These are phyloP conservation scores for Zygoascus biomembranicola DNA, from an alignment of 805 yeast genomes.

Conservation along the genomic window DNA sequence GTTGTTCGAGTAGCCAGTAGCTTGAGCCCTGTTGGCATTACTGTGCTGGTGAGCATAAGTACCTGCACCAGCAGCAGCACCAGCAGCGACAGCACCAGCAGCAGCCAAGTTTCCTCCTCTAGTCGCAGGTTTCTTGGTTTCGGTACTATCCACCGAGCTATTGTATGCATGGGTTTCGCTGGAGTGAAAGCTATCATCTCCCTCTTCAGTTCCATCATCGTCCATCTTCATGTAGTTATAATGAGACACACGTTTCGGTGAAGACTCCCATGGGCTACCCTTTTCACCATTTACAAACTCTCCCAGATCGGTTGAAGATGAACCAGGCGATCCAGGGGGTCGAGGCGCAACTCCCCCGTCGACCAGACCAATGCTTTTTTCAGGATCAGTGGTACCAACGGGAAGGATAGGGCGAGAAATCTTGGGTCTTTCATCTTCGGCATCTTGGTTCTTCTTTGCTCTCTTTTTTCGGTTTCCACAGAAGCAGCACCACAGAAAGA, in stretches of 20 bases:
- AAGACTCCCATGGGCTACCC: constrained; percentile 19
- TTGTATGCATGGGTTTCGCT: neutral
- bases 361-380: constrained; percentile 8
- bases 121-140: neutral
- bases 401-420: constrained; percentile 35
- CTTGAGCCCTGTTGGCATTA: neutral
- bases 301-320: constrained; percentile 2
- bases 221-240: constrained; percentile 31
- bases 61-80: constrained; percentile 13
- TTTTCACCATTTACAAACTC: constrained; percentile 19
- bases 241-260: constrained; percentile 31
- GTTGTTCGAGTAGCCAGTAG: neutral
- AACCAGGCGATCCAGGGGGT: neutral
- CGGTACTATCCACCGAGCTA: neutral
- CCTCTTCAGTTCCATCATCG: constrained; percentile 6
- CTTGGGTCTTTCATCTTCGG: neutral
- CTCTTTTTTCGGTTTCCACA: constrained; percentile 36
- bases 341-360: constrained; percentile 3
- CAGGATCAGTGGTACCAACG: constrained; percentile 6
- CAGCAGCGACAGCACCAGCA: constrained; percentile 8
- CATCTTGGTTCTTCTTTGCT: constrained; percentile 1
- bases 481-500: constrained; percentile 53
- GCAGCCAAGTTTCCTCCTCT: neutral
- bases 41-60: neutral
- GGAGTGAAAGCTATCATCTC: constrained; percentile 2